phyloP scores from a whole-genome alignment of 306 rosid species.

The Ammopiptanthus mongolicus region DNA sequence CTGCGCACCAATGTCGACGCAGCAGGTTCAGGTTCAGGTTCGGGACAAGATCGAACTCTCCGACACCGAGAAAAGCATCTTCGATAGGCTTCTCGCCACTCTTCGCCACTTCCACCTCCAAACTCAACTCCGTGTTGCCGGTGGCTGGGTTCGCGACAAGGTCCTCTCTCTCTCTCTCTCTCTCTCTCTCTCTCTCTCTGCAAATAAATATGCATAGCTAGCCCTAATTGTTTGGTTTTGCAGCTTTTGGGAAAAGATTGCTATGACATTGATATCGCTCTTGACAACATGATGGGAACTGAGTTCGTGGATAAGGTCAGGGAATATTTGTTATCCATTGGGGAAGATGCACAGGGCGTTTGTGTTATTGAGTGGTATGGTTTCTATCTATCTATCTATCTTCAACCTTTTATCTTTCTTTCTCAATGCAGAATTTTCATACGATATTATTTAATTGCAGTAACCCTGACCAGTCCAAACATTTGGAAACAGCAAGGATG shows the following conservation, averaged over 20 bases:
- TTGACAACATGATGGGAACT: conserved; percentile 83
- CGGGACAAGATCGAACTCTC: conserved; percentile 61
- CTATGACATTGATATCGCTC: conserved; percentile 87
- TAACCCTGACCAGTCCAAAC: conserved; percentile 96
- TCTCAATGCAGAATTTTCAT: neutral
- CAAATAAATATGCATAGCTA: neutral
- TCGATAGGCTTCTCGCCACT: conserved; percentile 65
- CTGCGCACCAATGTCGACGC: conserved; percentile 19
- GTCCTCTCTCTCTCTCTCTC: conserved; percentile 20
- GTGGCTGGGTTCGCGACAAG: conserved; percentile 98
- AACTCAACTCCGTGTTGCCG: conserved; percentile 91
- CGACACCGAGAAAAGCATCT: conserved; percentile 53
- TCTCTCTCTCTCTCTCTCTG: neutral
- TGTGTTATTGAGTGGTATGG: conserved; percentile 87
- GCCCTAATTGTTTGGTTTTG: neutral
- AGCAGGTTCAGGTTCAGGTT: conserved; percentile 7
- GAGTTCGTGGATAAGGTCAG: conserved; percentile 78
- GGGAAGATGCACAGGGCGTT: conserved; percentile 83
- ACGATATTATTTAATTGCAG: conserved; percentile 40
- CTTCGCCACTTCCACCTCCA: conserved; percentile 55
- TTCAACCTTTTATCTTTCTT: too few species aligned
- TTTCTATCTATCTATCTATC: neutral
- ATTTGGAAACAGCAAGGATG: conserved; percentile 98
- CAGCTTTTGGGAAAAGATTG: conserved; percentile 92
- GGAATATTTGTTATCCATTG: conserved; percentile 58